These are phyloP conservation scores for Saccharomycopsis olivae DNA, from an alignment of 805 yeast species.

Conservation along the genomic window DNA sequence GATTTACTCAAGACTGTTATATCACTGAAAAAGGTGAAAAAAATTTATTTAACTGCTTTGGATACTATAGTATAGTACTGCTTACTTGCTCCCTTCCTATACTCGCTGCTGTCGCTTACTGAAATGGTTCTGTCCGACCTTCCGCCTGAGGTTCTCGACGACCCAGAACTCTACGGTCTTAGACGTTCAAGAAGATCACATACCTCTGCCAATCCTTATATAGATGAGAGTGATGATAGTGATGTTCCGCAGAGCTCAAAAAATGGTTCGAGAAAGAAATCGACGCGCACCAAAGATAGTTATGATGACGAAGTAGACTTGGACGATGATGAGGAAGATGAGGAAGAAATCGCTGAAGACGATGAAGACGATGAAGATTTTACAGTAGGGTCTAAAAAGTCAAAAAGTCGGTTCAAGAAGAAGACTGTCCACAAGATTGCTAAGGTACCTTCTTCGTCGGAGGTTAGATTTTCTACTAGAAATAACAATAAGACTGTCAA, in stretches of 20 bases:
- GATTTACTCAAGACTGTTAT: too few species aligned
- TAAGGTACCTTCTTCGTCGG: slow-evolving; percentile 26
- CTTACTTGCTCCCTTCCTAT: too few species aligned
- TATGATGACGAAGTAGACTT: slow-evolving; percentile 28
- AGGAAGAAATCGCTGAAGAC: slow-evolving; percentile 21
- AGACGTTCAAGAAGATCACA: slow-evolving; percentile 66
- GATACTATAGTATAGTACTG: too few species aligned
- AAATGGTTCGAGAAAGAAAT: slow-evolving; percentile 8
- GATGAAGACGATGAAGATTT: slow-evolving; percentile 24
- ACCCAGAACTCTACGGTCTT: slow-evolving; percentile 78
- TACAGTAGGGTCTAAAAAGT: slow-evolving; percentile 26
- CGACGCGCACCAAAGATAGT: slow-evolving; percentile 17
- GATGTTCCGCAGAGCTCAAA: slow-evolving; percentile 4
- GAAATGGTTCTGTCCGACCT: slow-evolving; percentile 23
- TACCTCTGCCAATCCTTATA: slow-evolving; percentile 19
- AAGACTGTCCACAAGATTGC: slow-evolving; percentile 22
- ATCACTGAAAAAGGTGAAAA: too few species aligned
- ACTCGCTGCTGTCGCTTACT: too few species aligned
- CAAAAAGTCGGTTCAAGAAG: slow-evolving; percentile 28
- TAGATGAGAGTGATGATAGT: slow-evolving; percentile 22
- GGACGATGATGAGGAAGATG: slow-evolving; percentile 20
- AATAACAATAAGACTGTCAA: slow-evolving; percentile 55
- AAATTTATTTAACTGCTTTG: too few species aligned
- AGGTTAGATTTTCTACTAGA: slow-evolving; percentile 71
- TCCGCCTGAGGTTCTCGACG: slow-evolving; percentile 46